Base-by-base conservation (phyloP, 306 rosid genomes). In the Begonia masoniana region DNA sequence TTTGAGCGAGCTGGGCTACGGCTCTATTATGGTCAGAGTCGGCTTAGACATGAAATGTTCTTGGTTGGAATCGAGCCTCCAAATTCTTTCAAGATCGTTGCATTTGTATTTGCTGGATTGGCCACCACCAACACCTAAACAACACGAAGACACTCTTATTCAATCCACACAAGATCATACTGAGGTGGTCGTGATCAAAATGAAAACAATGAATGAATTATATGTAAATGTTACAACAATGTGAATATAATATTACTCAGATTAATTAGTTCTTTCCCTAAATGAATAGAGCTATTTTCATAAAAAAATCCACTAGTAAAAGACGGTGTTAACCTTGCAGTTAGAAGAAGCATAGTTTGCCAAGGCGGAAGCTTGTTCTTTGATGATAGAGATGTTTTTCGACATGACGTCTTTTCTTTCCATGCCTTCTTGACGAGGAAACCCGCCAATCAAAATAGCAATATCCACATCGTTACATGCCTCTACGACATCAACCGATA, bases 391-490 rank as follows among this genome's bases (percentile, higher is more conserved):
- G 43, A 92, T 95, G 53, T 92, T 92, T 69, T 83, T 87, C 2
- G 96, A 55, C 96, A 92, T 92, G 63, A 92, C 95, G 41, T 87
- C 96, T 63, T 92, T 92, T 68, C 99, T 83, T 62, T 87, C 99
- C 96, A 92, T 92, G 51, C 99, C 95, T 73, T 92, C 99, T 58
- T 83, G 86, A 66, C 99, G 83, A 3, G 93, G 96, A 78, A 92
- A 92, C 21, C 99, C 99, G 74, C 96, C 99, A 71, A 92, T 95
- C 99, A 92, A 81, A 41, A 86, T 81, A 2, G 96, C 96, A 63
- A 92, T 54, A 47, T 55, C 84, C 61, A 92, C 96, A 46, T 95
- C 96, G 12, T 84, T 75, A 82, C 99, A 92, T 11, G 84, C 99
- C 80, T 92, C 96, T 14, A 87, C 88, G 62, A 67, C 96, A 72